Base-by-base conservation (phyloP, 192 early-diverging fungal species). In the Kappamyces sp. region DNA sequence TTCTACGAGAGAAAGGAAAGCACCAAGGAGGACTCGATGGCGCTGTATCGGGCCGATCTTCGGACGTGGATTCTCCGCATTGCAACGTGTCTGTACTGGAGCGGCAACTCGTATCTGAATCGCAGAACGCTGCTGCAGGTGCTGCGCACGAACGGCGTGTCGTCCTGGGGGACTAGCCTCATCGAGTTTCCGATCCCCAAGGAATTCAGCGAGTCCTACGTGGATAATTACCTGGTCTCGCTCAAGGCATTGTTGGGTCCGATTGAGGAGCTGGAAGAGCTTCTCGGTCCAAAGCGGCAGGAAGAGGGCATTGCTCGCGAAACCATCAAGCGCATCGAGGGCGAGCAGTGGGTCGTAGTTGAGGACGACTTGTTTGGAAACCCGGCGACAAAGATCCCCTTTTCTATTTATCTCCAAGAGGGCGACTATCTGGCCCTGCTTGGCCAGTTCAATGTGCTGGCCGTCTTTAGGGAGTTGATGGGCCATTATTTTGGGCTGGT, bases 261-360 rank as follows among this genome's bases (percentile, higher is more conserved):
- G 23, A 43, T 68, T 8, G 63, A 70, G 61, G 73, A 74, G 51
- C 35, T 66, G 2, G 62, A 67, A 51, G 64, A 74, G 55, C 47
- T 63, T 13, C 51, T 68, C 34, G 40, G 57, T 5, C 54, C 48
- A 23, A 55, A 62, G 41, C 55, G 66, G 6, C 49, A 60, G 40
- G 58, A 65, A 44, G n/a, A 51, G 2, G 10, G 12, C 10, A 35
- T 46, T 9, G 0, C 67, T n/a, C 41, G n/a, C 1, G 51, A 74
- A 15, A 50, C 44, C 4, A 40, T 66, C 10, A 63, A 52, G 49
- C 40, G 44, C 7, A 43, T 74, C 2, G 68, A 74, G 42, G 47
- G 64, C n/a, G 61, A 59, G 0, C 58, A 68, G n/a, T 74, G 73
- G 73, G 55, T 74, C 12, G 73, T 74, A 5, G 63, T 74, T 4